Percentiles rank a stretch among this genome's conserved stretches.
These are phyloP conservation scores for Podaxis sp. DNA, from an alignment of 768 basidiomycete species.

Conservation along the genomic window DNA sequence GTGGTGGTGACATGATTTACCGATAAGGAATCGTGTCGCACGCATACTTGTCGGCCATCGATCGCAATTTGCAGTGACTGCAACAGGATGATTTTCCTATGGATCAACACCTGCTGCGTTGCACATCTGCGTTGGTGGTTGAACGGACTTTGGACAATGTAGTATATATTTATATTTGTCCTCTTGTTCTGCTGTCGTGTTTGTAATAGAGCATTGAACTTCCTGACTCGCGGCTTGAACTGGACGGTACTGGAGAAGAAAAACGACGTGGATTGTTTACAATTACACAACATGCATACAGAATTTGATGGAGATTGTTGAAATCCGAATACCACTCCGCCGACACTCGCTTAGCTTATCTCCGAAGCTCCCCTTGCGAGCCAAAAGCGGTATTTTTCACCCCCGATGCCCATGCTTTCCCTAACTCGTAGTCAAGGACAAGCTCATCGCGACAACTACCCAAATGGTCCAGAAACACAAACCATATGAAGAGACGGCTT, in stretches of 20 bases:
- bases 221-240: neutral
- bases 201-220: neutral
- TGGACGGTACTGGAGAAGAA: no score
- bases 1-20: neutral
- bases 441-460: conserved; percentile 44
- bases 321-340: conserved; percentile 63
- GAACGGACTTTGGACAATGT: neutral
- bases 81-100: neutral
- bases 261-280: neutral
- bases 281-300: conserved; percentile 6
- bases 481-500: conserved; percentile 14
- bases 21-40: neutral
- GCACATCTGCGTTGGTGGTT: neutral
- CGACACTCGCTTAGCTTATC: conserved; percentile 37
- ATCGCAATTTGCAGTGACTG: neutral
- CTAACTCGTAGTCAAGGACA: conserved; percentile 17
- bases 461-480: conserved; percentile 47
- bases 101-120: neutral
- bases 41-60: neutral
- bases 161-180: neutral
- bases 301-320: conserved; percentile 63
- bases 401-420: conserved; percentile 21
- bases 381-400: conserved; percentile 31
- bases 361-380: conserved; percentile 36
- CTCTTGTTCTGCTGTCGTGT: neutral